These are phyloP conservation scores for Corylus americana DNA, from an alignment of 306 rosid species.

Conservation along the genomic window DNA sequence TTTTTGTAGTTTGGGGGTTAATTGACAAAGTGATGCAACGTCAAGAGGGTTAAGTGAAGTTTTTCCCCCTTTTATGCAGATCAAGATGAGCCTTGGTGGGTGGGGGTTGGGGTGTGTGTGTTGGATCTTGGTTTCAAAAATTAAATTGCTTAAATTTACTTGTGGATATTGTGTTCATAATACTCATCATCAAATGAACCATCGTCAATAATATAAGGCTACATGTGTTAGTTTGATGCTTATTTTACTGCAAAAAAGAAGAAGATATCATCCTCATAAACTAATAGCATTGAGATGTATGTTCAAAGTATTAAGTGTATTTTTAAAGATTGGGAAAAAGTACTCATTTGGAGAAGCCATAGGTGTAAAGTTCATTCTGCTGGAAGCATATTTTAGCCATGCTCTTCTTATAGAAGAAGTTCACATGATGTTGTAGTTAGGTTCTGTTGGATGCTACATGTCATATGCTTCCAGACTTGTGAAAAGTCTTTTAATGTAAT, in stretches of 20 bases:
- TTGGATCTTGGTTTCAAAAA: background rate
- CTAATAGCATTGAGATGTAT: background rate
- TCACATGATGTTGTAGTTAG: background rate
- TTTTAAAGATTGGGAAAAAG: background rate
- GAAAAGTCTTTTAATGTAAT: too few relatives aligned
- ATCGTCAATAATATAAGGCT: background rate
- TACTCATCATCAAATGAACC: background rate
- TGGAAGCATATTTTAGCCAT: background rate
- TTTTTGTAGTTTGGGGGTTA: too few relatives aligned
- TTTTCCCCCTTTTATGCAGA: background rate
- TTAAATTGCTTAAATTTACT: background rate
- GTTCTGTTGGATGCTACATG: background rate
- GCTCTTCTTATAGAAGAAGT: background rate
- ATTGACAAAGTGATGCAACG: too few relatives aligned
- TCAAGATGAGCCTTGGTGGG: background rate
- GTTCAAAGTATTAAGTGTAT: background rate
- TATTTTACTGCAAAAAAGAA: background rate
- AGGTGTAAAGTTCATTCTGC: background rate
- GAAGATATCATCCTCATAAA: background rate
- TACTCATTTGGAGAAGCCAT: background rate
- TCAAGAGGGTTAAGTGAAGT: too few relatives aligned
- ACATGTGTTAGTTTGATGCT: background rate
- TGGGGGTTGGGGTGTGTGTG: too few relatives aligned
- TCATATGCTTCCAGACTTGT: too few relatives aligned
- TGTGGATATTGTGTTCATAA: background rate